phyloP scores from a whole-genome alignment of 2,329 filamentous ascomycete species.

The Fusarium agapanthi region DNA sequence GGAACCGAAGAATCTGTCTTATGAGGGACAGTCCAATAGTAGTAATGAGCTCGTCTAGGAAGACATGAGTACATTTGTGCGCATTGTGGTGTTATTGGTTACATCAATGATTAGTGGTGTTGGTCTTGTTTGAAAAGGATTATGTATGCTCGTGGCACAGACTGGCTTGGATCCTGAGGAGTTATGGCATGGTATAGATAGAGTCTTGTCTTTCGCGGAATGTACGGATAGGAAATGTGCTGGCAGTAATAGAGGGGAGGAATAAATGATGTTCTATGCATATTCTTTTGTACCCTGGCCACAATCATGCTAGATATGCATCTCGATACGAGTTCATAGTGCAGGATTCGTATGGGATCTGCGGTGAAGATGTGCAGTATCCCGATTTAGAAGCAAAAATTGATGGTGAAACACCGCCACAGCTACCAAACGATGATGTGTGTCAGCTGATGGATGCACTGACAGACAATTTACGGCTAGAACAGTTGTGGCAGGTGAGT shows the following conservation, averaged over 20 bases:
- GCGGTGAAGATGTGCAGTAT: slow-evolving; percentile 11
- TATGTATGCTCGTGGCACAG: not conserved
- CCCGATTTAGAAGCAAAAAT: slow-evolving; percentile 37
- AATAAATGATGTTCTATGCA: not conserved
- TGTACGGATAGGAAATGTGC: not conserved
- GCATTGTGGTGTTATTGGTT: not conserved
- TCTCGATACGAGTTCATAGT: not conserved
- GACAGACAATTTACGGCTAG: not conserved
- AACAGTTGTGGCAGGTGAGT: slow-evolving; percentile 3
- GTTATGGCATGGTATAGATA: not conserved
- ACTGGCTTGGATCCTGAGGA: not conserved
- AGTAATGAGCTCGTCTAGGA: slow-evolving; percentile 4
- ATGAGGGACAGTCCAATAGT: slow-evolving; percentile 11
- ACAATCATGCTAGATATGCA: not conserved
- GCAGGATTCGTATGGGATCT: slow-evolving; percentile 12
- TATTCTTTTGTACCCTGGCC: not conserved
- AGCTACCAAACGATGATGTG: slow-evolving; percentile 8
- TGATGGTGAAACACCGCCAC: slow-evolving; percentile 32
- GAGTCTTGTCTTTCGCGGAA: not conserved
- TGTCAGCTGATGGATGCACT: slow-evolving; percentile 25
- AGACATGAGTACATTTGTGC: not conserved
- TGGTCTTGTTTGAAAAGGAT: not conserved
- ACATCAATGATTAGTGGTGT: not conserved
- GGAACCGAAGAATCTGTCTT: slow-evolving; percentile 23
- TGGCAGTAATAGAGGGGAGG: slow-evolving; percentile 7